These are phyloP conservation scores for Rhipidocladum racemiflorum DNA, from an alignment of 176 grass and related monocot genomes.

Conservation along the genomic window DNA sequence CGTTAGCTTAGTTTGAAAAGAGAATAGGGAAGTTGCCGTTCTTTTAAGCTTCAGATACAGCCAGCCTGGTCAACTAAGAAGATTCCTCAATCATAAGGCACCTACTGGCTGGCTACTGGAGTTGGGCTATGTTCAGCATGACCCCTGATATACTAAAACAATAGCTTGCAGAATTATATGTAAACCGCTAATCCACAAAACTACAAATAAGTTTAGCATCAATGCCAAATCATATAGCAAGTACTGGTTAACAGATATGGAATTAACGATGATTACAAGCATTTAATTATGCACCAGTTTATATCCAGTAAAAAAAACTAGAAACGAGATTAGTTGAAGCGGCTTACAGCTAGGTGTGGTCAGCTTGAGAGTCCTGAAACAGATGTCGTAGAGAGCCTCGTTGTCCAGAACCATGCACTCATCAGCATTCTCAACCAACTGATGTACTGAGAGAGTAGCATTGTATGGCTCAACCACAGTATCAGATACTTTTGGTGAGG, in stretches of 20 bases:
- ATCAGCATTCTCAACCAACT: conserved; percentile 77
- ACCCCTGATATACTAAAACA: neutral
- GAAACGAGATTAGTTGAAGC: neutral
- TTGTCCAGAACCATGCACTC: conserved; percentile 82
- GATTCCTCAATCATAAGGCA: neutral
- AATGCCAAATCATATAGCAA: neutral
- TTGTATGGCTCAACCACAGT: conserved; percentile 79
- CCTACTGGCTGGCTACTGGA: too few species aligned
- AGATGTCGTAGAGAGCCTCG: conserved; percentile 69
- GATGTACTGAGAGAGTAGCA: conserved; percentile 70
- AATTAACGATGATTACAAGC: neutral
- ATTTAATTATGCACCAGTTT: neutral
- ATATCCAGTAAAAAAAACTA: neutral
- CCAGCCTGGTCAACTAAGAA: neutral
- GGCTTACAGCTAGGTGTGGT: conserved; percentile 64
- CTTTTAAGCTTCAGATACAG: neutral
- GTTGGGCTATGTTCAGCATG: neutral
- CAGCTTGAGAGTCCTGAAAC: conserved; percentile 71
- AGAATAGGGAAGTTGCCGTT: neutral
- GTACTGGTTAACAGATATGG: neutral
- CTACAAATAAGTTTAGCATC: neutral
- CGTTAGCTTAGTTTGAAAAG: neutral
- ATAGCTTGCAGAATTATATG: neutral
- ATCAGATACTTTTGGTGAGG: conserved; percentile 68
- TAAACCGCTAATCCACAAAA: neutral